phyloP scores from a whole-genome alignment of 2,329 filamentous ascomycete genomes.

The Colletotrichum sp. region DNA sequence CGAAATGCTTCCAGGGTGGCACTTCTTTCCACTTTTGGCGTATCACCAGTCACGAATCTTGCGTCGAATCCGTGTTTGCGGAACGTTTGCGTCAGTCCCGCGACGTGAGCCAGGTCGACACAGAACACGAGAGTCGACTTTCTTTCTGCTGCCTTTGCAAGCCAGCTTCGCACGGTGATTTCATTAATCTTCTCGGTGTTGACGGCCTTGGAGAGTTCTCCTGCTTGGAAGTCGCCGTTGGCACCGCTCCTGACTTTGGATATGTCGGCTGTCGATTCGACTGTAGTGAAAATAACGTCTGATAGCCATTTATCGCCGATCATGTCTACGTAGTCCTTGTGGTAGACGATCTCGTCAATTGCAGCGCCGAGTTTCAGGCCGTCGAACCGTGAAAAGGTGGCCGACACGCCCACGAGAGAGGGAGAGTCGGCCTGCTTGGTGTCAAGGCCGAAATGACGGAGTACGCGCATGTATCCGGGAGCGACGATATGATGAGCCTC shows the following conservation, averaged over 20 bases:
- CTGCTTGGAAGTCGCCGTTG: slow-evolving; percentile 80
- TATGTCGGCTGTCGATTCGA: slow-evolving; percentile 81
- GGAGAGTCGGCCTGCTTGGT: slow-evolving; percentile 49
- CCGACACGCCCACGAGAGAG: slow-evolving; percentile 87
- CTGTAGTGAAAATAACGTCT: slow-evolving; percentile 92
- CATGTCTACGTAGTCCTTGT: slow-evolving; percentile 74
- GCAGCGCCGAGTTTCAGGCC: slow-evolving; percentile 81
- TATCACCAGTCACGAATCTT: slow-evolving; percentile 84
- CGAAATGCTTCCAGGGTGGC: slow-evolving; percentile 79
- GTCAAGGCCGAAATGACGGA: slow-evolving; percentile 78
- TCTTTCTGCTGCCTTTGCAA: slow-evolving; percentile 73
- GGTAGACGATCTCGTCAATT: slow-evolving; percentile 95
- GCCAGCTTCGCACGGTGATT: slow-evolving; percentile 85
- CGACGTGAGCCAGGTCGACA: slow-evolving; percentile 85
- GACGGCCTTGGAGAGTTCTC: slow-evolving; percentile 79
- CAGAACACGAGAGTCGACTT: slow-evolving; percentile 94
- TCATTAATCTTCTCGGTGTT: slow-evolving; percentile 85
- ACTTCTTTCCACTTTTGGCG: slow-evolving; percentile 69
- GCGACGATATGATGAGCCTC: slow-evolving; percentile 98
- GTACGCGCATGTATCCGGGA: slow-evolving; percentile 73
- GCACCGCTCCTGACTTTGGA: slow-evolving; percentile 67
- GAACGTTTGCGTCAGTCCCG: slow-evolving; percentile 76
- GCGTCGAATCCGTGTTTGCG: slow-evolving; percentile 81
- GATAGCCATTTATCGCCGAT: slow-evolving; percentile 91
- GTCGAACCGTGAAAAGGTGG: slow-evolving; percentile 79